Conservation (phyloP, 139 green algal species). For the Dunaliella sp. region DNA sequence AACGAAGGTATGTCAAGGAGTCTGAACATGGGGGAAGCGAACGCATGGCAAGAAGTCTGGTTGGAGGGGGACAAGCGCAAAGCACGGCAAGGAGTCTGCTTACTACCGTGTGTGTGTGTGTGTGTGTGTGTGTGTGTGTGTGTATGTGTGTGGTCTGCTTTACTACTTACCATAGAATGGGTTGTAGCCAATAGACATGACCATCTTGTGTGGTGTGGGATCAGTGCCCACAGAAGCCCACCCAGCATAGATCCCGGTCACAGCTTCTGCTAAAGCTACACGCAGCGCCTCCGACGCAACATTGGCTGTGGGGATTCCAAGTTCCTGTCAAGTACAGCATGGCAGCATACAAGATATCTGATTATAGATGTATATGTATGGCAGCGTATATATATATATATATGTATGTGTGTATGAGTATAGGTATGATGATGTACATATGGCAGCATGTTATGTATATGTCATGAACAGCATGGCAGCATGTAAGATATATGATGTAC, state of each 20-base stretch:
- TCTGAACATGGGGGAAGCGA: too few relatives aligned
- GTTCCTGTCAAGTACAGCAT: conserved; percentile 47
- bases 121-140: too few relatives aligned
- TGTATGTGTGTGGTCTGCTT: too few relatives aligned
- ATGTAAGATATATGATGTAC: too few relatives aligned
- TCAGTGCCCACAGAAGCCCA: conserved; percentile 60
- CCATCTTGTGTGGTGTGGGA: not conserved
- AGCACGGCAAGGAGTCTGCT: too few relatives aligned
- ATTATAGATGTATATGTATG: not conserved
- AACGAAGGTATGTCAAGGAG: too few relatives aligned
- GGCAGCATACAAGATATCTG: not conserved
- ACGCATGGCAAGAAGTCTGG: too few relatives aligned
- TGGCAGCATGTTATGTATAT: conserved; percentile 4
- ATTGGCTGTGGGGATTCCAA: conserved; percentile 94
- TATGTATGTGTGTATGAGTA: too few relatives aligned
- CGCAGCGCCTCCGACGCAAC: conserved; percentile 63
- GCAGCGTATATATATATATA: not conserved
- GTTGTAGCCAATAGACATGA: conserved; percentile 15
- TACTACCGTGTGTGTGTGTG: too few relatives aligned
- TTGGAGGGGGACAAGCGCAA: too few relatives aligned
- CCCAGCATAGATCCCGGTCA: conserved; percentile 84
- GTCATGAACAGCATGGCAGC: too few relatives aligned
- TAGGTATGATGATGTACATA: not conserved
- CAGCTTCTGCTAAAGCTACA: conserved; percentile 57
- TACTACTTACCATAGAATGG: conserved; percentile 10